Base-by-base conservation (phyloP, 2,329 filamentous ascomycete genomes). In the Periconia sp. region DNA sequence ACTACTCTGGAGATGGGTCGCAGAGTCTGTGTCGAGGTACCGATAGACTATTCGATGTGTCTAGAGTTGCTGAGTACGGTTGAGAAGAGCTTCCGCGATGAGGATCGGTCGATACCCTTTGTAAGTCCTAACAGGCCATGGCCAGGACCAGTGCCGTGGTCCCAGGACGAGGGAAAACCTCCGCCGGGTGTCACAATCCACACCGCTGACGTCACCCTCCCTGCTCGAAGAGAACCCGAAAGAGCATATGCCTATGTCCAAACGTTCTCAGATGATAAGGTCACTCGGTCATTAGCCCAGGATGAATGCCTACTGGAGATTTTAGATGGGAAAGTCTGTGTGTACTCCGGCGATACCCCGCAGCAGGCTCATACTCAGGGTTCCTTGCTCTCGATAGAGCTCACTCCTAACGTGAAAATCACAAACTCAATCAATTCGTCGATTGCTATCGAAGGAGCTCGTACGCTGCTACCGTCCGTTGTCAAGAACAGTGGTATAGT, bases 21-120 rank as follows among this genome's bases (percentile, higher is more conserved):
- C 3, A 40, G 45, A 2, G 38, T 49, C 2, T 47, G 40, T 16
- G 38, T 68, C 11, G 50, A 63, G 13, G 30, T 66, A 6, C 61
- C 64, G 4, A 18, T 29, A 4, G 48, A 52, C 2, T 60, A 56
- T 32, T 52, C 52, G 1, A 4, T 48, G 3, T 53, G 52, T 3
- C 30, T 53, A 34, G 49, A 48, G 11, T 35, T 68, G 3, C 52
- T 66, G 5, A 34, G 34, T 2, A 37, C 50, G 1, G 50, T 61
- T 3, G 62, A 63, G 21, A 43, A 37, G 12, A 58, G 53, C 31
- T 47, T 41, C 12, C 48, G 52, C 9, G 50, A 57, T 28, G 39
- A 42, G n/a, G 11, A 43, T 19, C 45, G 56, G 28, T 43, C 26
- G 10, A 44, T 31, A 16, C 52, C 57, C 8, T 64, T 60, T 32